phyloP scores from a whole-genome alignment of 106 monocot species.

The Dioscorea zingiberensis region DNA sequence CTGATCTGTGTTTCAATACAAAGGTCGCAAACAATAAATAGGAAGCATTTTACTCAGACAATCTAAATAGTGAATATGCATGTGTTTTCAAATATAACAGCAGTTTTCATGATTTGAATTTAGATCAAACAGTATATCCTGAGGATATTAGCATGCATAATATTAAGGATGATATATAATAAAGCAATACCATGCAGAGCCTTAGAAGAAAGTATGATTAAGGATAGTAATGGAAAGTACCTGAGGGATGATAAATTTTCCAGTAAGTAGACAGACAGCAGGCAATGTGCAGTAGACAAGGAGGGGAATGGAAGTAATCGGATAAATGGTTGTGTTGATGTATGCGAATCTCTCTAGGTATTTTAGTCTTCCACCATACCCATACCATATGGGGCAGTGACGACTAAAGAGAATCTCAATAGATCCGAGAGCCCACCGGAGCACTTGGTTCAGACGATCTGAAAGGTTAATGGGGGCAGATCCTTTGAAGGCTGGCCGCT shows the following conservation, averaged over 20 bases:
- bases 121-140: background rate
- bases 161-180: background rate
- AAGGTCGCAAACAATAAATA: too few relatives aligned
- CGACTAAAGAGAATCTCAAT: conserved; percentile 43
- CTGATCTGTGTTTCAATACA: conserved; percentile 56
- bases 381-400: conserved; percentile 17
- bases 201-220: too few relatives aligned
- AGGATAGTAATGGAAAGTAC: background rate
- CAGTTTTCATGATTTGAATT: background rate
- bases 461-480: conserved; percentile 48
- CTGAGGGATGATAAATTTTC: conserved; percentile 15
- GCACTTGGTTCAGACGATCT: conserved; percentile 46
- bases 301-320: conserved; percentile 6
- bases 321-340: conserved; percentile 9
- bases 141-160: background rate
- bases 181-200: background rate
- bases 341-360: conserved; percentile 10
- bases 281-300: conserved; percentile 8
- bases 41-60: too few relatives aligned
- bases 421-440: conserved; percentile 41
- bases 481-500: conserved; percentile 43
- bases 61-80: too few relatives aligned
- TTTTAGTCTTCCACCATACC: conserved; percentile 11
- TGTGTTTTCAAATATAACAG: background rate
- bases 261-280: conserved; percentile 11